phyloP scores from a whole-genome alignment of 78 protist genomes.

The Guillardia theta region DNA sequence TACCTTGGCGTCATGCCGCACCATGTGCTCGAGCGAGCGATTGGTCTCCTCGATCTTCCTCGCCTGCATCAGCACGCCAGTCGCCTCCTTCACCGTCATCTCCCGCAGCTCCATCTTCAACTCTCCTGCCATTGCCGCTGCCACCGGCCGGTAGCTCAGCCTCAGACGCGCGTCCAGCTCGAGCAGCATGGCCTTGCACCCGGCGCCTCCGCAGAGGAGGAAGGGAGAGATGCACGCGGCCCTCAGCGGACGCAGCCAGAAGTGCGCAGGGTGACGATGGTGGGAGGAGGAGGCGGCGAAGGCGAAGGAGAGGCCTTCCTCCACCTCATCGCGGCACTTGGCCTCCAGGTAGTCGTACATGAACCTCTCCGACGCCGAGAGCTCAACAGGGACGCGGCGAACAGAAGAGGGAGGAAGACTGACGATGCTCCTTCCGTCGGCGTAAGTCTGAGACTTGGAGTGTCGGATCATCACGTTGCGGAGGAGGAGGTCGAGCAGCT shows the following conservation, averaged over 20 bases:
- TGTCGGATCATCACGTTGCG: slow-evolving; percentile 1
- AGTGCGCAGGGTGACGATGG: not conserved
- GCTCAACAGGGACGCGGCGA: not conserved
- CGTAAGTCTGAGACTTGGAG: slow-evolving; percentile 35
- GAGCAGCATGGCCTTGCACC: not conserved
- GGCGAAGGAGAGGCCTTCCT: not conserved
- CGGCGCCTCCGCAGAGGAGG: not conserved
- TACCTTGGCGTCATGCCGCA: not conserved
- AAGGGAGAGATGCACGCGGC: not conserved
- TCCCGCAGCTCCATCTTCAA: not conserved
- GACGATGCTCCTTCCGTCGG: not conserved
- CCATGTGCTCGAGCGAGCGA: not conserved
- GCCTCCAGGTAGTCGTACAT: too few relatives aligned
- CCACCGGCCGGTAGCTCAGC: not conserved
- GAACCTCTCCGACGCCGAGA: not conserved
- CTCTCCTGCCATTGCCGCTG: not conserved
- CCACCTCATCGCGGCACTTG: too few relatives aligned
- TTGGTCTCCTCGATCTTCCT: not conserved
- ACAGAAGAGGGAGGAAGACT: not conserved
- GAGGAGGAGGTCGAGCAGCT: not conserved
- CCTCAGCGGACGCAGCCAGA: slow-evolving; percentile 4
- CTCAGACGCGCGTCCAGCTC: not conserved
- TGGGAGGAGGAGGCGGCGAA: not conserved
- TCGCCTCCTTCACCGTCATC: not conserved
- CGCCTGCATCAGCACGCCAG: not conserved